These are phyloP conservation scores for Cordyceps pruinosa DNA, from an alignment of 2,329 filamentous ascomycete genomes.

Conservation along the genomic window DNA sequence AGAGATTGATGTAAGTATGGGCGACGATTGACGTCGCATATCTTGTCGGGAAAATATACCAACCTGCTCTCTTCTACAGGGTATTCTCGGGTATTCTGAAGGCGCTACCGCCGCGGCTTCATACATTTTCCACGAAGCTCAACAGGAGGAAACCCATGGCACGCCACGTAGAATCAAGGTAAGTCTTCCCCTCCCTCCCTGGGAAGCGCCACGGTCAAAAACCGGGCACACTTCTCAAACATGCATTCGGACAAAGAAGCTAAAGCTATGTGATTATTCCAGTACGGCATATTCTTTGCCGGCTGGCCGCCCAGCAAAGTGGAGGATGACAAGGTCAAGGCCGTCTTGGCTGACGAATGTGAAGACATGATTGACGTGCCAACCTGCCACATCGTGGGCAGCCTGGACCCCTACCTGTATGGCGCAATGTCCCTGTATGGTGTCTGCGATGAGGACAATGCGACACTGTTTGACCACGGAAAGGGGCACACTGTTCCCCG, in stretches of 20 bases:
- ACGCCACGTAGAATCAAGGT: slow-evolving; percentile 31
- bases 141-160: slow-evolving; percentile 26
- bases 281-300: slow-evolving; percentile 45
- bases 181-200: no score
- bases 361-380: slow-evolving; percentile 44
- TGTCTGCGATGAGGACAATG: slow-evolving; percentile 52
- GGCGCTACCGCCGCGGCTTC: slow-evolving; percentile 50
- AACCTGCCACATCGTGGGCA: slow-evolving; percentile 47
- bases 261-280: background rate
- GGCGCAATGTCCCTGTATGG: slow-evolving; percentile 56
- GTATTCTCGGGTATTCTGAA: slow-evolving; percentile 55
- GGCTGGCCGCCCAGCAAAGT: slow-evolving; percentile 47
- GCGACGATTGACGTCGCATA: background rate
- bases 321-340: slow-evolving; percentile 28
- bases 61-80: slow-evolving; percentile 21
- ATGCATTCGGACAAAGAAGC: background rate
- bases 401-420: slow-evolving; percentile 52
- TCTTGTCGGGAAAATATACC: background rate
- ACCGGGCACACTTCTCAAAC: no score
- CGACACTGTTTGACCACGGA: slow-evolving; percentile 57
- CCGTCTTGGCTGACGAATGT: slow-evolving; percentile 42
- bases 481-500: slow-evolving; percentile 57
- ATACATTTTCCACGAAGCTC: slow-evolving; percentile 43
- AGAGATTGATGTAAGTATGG: slow-evolving; percentile 18
- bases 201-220: no score